phyloP scores from a whole-genome alignment of 345 rosid species.

The Eucalyptus erythrocorys region DNA sequence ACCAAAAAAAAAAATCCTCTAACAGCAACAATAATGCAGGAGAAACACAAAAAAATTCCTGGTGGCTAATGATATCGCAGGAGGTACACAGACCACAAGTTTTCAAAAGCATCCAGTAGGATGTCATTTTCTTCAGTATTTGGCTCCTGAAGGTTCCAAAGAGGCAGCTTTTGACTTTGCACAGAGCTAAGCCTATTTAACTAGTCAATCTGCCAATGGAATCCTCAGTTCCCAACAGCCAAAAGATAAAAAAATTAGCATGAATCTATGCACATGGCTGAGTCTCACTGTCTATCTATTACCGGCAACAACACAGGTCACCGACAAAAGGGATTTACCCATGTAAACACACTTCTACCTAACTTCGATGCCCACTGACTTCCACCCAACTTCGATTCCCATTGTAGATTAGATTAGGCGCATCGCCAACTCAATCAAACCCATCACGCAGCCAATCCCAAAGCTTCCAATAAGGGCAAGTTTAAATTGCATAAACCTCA shows the following conservation, averaged over 20 bases:
- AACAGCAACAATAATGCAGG: neutral
- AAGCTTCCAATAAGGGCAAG: neutral
- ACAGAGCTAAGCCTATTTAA: neutral
- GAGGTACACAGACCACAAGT: neutral
- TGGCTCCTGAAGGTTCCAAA: neutral
- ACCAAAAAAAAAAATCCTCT: neutral
- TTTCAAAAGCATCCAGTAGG: neutral
- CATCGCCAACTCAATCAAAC: neutral
- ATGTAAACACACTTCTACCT: neutral
- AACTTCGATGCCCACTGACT: neutral
- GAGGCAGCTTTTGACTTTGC: neutral
- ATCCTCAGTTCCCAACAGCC: neutral
- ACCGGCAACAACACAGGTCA: neutral
- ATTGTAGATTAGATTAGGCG: neutral
- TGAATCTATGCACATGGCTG: neutral
- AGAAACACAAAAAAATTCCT: neutral
- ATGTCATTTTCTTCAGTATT: neutral
- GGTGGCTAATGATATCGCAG: neutral
- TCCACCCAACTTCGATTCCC: neutral
- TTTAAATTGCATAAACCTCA: neutral
- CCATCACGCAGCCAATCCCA: neutral
- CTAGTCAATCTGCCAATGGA: neutral
- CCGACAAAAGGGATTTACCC: neutral
- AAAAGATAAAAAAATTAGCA: neutral
- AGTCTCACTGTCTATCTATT: neutral